phyloP scores from a whole-genome alignment of 495 filamentous ascomycete species.

The Apiosordaria backusii region DNA sequence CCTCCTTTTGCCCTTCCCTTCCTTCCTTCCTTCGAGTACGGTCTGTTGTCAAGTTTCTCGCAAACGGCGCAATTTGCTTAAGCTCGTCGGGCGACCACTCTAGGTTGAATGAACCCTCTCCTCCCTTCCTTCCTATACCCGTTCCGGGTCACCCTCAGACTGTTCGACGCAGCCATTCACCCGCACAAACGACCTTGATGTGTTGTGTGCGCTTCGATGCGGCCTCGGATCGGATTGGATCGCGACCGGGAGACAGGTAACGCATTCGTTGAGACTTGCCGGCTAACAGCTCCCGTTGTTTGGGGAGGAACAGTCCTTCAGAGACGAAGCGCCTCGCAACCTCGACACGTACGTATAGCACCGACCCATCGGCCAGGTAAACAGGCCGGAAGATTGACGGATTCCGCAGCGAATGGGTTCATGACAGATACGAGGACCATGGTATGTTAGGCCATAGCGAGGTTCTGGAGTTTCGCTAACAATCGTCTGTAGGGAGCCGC shows the following conservation, averaged over 20 bases:
- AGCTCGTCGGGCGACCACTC: background rate
- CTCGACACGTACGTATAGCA: conserved; percentile 49
- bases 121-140: conserved; percentile 23
- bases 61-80: conserved; percentile 10
- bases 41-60: background rate
- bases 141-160: conserved; percentile 22
- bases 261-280: conserved; percentile 21
- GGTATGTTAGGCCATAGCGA: conserved; percentile 22
- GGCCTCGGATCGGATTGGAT: conserved; percentile 23
- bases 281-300: conserved; percentile 33
- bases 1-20: background rate
- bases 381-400: conserved; percentile 9
- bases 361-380: conserved; percentile 8
- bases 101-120: conserved; percentile 37
- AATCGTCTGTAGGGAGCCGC: conserved; percentile 15
- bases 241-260: conserved; percentile 26
- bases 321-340: conserved; percentile 48
- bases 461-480: background rate
- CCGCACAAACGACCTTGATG: conserved; percentile 21
- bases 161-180: conserved; percentile 29
- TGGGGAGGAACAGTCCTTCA: conserved; percentile 42
- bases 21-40: background rate
- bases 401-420: conserved; percentile 75
- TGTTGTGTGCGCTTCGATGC: conserved; percentile 26
- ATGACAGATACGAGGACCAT: conserved; percentile 76